Percentiles rank a stretch among this genome's conserved stretches.
phyloP scores from a whole-genome alignment of 2,329 filamentous ascomycete species.

The Ceratocystis diversiconidia region DNA sequence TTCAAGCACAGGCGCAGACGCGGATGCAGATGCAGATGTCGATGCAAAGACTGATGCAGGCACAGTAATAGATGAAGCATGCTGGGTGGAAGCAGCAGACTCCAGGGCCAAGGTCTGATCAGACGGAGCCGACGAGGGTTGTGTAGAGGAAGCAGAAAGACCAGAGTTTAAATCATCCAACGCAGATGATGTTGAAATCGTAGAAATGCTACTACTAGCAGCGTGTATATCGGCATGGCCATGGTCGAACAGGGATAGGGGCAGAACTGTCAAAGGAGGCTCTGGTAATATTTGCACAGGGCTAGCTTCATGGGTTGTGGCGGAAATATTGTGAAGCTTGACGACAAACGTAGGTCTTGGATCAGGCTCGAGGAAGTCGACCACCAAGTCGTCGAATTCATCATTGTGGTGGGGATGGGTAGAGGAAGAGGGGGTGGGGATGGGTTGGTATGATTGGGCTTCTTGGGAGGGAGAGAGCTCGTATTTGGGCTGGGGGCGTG shows the following conservation, averaged over 20 bases:
- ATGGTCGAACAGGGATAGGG: slow-evolving; percentile 7
- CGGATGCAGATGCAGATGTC: neutral
- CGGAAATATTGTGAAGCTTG: neutral
- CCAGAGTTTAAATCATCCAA: slow-evolving; percentile 16
- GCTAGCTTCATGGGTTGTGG: neutral
- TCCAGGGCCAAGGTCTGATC: neutral
- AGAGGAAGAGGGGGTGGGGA: neutral
- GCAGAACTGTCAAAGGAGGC: neutral
- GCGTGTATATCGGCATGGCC: neutral
- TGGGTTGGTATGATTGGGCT: neutral
- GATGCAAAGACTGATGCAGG: neutral
- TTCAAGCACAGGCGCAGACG: neutral
- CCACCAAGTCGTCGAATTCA: slow-evolving; percentile 19
- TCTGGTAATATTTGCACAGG: neutral
- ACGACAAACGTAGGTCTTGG: slow-evolving; percentile 30
- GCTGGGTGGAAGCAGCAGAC: neutral
- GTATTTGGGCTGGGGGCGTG: neutral
- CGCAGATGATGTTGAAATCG: slow-evolving; percentile 6
- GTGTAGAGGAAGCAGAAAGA: slow-evolving; percentile 9
- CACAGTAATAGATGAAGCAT: neutral
- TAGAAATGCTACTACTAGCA: slow-evolving; percentile 10
- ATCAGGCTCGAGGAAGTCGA: slow-evolving; percentile 30
- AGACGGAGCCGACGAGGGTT: slow-evolving; percentile 8
- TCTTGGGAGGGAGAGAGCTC: neutral
- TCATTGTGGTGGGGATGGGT: neutral